Evolutionary conservation across 768 basidiomycete species (phyloP), one percentile per base, ranked within the genome.

Genomic region (Termitomyces sp.): DNA sequence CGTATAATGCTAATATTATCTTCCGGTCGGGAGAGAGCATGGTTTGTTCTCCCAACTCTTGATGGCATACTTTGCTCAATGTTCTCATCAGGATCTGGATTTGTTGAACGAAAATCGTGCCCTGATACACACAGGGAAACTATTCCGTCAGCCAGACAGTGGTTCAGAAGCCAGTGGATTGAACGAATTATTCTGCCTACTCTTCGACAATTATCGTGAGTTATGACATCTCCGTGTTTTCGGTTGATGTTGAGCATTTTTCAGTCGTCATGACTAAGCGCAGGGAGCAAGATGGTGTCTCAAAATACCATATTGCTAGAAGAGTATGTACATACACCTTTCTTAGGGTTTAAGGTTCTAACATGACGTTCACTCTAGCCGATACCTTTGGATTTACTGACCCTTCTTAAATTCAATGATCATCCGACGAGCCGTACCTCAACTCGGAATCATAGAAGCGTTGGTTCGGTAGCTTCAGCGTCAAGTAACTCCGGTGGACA

Each of bases 191-290:
- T 90, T 88, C 60, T 87, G 95, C 3, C 75, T 98, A 52, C 74
- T 99, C 4, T 97, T 99, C 66, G 97, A 99, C 66, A 94, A 98
- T 65, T 99, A 97, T 63, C 68, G 94, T 94, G 62, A 67, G 88
- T 69, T 13, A 25, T 12, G 15, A n/a, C 12, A 15, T 31, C 29
- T 23, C 54, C 31, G 36, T 35, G 3, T 32, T 27, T 50, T 47
- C 57, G 5, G n/a, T 16, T 47, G 36, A 35, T 18, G 7, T 20
- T 47, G 10, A 31, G 66, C 48, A 64, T 53, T 3, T 61, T 38
- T 13, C 29, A 94, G 93, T 95, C 65, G 90, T 94, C 27, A 81
- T 92, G 78, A 92, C 91, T 4, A 91, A 91, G 67, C 71, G 82
- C 1, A 84, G 84, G 61, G 86, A 91, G 60, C 85, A 81, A 61